Base-by-base conservation (phyloP, 2,329 filamentous ascomycete species). In the Pyrenochaeta sp. region DNA sequence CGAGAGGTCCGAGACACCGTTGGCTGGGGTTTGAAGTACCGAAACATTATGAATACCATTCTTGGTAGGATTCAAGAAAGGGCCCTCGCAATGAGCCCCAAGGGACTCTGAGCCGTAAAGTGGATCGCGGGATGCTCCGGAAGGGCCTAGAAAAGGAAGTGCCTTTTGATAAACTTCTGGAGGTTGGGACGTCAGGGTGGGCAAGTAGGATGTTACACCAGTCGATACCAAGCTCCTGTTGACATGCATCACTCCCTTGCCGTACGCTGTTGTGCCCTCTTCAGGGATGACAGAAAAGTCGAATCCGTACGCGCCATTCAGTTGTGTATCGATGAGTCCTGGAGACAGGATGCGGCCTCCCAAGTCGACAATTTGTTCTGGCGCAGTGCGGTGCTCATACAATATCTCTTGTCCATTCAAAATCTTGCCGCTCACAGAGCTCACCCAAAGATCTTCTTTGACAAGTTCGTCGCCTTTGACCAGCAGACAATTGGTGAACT, bases 281-380 rank as follows among this genome's bases (percentile, higher is more conserved):
- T 85, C 71, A n/a, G 88, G 83, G 7, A 90, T 78, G 1, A 85
- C 84, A 3, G 90, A 94, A 70, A 95, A 96, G 75, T 96, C 93
- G 77, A 96, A 95, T 43, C 91, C 91, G 62, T 91, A 93, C 7
- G 89, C 91, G 34, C 92, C 92, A 63, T 96, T 96, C 58, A 96
- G 84, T 72, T 96, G 92, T 38, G 88, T 87, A 56, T 96, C 92
- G 59, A 96, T 94, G 65, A 96, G 81, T 18, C 92, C 92, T 0
- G 92, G 90, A 0, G 88, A 84, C 14, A 96, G 69, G 55, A 96
- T 93, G 60, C 89, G 89, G 45, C 90, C 90, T 37, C 85, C 83
- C 1, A 96, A 83, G 63, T 96, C 85, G 58, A 96, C 79, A 40
- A 86, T 85, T 57, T 85, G 74, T 65, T 93, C 89, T 1, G 92